Percentiles rank a stretch among this genome's conserved stretches.
These are phyloP conservation scores for Vitis cinerea DNA, from an alignment of 164 flowering plant species.

Conservation along the genomic window DNA sequence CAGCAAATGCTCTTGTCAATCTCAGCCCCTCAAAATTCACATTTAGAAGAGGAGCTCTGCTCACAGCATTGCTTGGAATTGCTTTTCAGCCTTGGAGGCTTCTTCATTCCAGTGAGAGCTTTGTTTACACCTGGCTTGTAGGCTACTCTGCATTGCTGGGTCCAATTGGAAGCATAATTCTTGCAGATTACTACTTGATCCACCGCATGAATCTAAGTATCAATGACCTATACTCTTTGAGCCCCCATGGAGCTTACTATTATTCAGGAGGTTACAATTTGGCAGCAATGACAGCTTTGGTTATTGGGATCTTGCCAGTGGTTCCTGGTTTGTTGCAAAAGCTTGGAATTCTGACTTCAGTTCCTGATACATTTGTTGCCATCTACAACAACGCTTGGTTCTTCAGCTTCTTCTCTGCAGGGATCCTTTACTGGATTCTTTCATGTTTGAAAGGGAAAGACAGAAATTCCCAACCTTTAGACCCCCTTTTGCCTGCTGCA, in stretches of 20 bases:
- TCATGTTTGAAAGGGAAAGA: slow-evolving; percentile 27
- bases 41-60: slow-evolving; percentile 68
- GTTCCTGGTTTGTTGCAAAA: slow-evolving; percentile 85
- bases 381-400: slow-evolving; percentile 92
- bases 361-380: slow-evolving; percentile 31
- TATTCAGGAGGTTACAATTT: slow-evolving; percentile 73
- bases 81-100: slow-evolving; percentile 93
- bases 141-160: slow-evolving; percentile 88
- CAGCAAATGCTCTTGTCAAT: slow-evolving; percentile 88
- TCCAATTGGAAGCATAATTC: slow-evolving; percentile 81
- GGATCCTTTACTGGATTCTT: slow-evolving; percentile 53
- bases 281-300: slow-evolving; percentile 60
- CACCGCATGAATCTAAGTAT: slow-evolving; percentile 40
- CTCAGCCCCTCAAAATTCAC: slow-evolving; percentile 75
- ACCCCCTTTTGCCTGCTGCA: slow-evolving; percentile 40
- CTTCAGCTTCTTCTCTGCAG: slow-evolving; percentile 67
- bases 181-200: slow-evolving; percentile 73
- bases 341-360: slow-evolving; percentile 44
- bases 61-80: slow-evolving; percentile 76
- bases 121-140: slow-evolving; percentile 89
- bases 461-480: slow-evolving; percentile 18
- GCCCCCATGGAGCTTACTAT: slow-evolving; percentile 58
- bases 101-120: slow-evolving; percentile 77
- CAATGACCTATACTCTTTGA: slow-evolving; percentile 53
- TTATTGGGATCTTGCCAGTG: slow-evolving; percentile 75